Percentiles rank a stretch among this genome's conserved stretches.
Conservation (phyloP, 305 asterid genomes). For the Caryopteris hybrid region DNA sequence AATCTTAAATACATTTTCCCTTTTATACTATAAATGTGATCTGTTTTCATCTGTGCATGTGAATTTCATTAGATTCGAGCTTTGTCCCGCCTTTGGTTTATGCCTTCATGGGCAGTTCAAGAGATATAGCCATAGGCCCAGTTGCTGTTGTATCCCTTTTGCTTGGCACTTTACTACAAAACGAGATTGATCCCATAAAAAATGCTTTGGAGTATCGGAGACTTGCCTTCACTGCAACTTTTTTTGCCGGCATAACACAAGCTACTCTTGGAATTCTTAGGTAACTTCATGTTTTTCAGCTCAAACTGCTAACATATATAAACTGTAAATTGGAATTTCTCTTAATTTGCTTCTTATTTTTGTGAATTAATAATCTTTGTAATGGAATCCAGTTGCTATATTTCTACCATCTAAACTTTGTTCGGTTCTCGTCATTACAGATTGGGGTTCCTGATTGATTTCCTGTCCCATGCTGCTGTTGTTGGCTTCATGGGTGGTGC, state of each 20-base stretch:
- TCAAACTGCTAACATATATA: background rate
- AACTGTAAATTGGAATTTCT: background rate
- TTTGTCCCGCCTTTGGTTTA: conserved; percentile 63
- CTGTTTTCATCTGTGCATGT: background rate
- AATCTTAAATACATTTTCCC: background rate
- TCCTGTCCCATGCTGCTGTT: conserved; percentile 67
- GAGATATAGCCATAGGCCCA: conserved; percentile 67
- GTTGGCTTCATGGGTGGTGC: conserved; percentile 79
- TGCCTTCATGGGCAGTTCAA: conserved; percentile 72
- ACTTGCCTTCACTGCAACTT: conserved; percentile 67
- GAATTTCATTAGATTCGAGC: conserved; percentile 40
- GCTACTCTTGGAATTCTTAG: conserved; percentile 55
- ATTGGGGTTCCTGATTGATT: conserved; percentile 65
- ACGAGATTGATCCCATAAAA: conserved; percentile 44
- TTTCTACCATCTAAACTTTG: background rate
- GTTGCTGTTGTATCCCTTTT: conserved; percentile 66
- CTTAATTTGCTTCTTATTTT: background rate
- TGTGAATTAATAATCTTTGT: background rate
- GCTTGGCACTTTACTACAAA: conserved; percentile 45
- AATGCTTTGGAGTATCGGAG: conserved; percentile 42
- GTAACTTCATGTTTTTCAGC: conserved; percentile 5
- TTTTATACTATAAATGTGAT: background rate
- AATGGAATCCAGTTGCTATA: background rate
- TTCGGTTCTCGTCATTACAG: conserved; percentile 22
- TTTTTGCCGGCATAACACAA: conserved; percentile 62